Evolutionary conservation across 331 rosid genomes (phyloP).

Genomic region (Malus hybrid): DNA sequence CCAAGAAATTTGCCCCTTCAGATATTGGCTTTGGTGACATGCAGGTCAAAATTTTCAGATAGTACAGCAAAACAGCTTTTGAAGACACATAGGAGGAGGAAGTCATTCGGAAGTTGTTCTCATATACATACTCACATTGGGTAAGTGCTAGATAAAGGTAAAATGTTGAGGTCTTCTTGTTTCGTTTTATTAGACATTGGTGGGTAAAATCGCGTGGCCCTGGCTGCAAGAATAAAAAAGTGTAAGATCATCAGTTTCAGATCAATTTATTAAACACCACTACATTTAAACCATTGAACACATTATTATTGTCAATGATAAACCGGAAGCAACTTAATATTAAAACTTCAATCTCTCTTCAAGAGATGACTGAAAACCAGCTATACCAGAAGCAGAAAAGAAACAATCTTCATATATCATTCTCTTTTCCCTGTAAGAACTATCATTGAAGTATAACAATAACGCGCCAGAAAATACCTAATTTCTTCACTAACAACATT

Average conservation of each 20-base stretch:
- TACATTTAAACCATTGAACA: background rate
- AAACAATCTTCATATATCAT: background rate
- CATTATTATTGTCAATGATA: background rate
- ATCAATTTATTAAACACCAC: background rate
- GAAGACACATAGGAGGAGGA: slow-evolving; percentile 5
- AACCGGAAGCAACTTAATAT: background rate
- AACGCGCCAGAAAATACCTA: background rate
- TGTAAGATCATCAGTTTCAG: slow-evolving; percentile 15
- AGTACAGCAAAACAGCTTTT: background rate
- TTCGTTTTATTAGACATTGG: slow-evolving; percentile 84
- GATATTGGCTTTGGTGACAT: background rate
- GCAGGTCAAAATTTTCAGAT: background rate
- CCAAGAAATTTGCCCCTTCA: background rate
- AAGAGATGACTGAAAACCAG: background rate
- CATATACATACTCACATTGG: slow-evolving; percentile 58
- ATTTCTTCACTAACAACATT: background rate
- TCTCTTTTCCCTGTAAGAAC: background rate
- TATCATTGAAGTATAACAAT: background rate
- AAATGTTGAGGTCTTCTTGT: slow-evolving; percentile 78
- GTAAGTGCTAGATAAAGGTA: slow-evolving; percentile 71
- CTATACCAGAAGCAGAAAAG: background rate
- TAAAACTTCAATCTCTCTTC: background rate
- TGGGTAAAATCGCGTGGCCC: slow-evolving; percentile 69
- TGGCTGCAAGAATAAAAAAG: slow-evolving; percentile 61
- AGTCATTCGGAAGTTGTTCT: slow-evolving; percentile 10